Conservation (phyloP, 345 rosid species). For the Passiflora organensis region DNA sequence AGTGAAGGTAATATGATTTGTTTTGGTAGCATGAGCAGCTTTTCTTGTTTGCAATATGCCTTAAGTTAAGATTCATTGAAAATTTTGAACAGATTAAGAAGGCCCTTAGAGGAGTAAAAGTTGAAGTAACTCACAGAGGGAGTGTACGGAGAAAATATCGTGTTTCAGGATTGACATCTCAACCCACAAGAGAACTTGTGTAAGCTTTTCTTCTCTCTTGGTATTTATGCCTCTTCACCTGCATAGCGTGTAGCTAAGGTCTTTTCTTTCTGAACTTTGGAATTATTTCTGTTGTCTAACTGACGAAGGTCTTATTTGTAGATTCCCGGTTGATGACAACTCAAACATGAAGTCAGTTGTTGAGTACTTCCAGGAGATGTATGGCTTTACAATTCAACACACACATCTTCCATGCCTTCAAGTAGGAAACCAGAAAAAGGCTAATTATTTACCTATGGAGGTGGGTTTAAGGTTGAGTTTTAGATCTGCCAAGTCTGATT, state of each 20-base stretch:
- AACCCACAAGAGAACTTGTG: conserved; percentile 95
- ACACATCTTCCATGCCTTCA: conserved; percentile 97
- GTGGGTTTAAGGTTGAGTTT: conserved; percentile 23
- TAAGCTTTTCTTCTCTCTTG: conserved; percentile 27
- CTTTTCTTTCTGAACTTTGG: too few relatives aligned
- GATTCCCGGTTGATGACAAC: conserved; percentile 97
- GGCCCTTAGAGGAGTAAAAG: conserved; percentile 95
- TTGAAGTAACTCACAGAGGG: conserved; percentile 93
- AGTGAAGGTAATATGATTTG: conserved; percentile 53
- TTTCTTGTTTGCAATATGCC: not conserved
- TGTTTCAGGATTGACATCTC: conserved; percentile 95
- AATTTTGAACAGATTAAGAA: conserved; percentile 63
- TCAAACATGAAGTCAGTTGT: conserved; percentile 92
- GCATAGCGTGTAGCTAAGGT: too few relatives aligned
- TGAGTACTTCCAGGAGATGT: conserved; percentile 97
- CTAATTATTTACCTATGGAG: conserved; percentile 99
- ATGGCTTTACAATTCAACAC: conserved; percentile 86
- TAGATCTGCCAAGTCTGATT: not conserved
- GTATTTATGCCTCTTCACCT: not conserved
- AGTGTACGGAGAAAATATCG: conserved; percentile 91
- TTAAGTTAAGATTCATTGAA: conserved; percentile 10
- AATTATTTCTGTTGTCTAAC: conserved; percentile 2
- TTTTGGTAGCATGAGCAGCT: not conserved
- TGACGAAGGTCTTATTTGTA: conserved; percentile 19
- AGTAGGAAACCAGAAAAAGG: conserved; percentile 97